Base-by-base conservation (phyloP, 2,329 filamentous ascomycete species). In the Fusarium sp. region DNA sequence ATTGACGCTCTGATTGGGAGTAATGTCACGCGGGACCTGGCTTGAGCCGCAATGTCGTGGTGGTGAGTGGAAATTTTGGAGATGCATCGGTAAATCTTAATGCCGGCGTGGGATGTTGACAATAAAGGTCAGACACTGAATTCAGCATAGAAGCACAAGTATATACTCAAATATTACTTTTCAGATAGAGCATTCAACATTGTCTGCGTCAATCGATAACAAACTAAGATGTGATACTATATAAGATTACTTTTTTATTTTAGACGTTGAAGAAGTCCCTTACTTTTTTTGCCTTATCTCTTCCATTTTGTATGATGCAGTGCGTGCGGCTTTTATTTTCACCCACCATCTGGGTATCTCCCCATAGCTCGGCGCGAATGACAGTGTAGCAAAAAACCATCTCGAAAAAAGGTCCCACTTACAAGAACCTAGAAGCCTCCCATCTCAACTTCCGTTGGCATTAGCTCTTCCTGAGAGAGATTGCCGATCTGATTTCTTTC, bases 11-110 rank as follows among this genome's bases (percentile, higher is more conserved):
- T 63, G 60, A 64, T 60, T 47, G 67, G 65, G 65, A 72, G 64
- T 68, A 40, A 62, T 75, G 66, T 70, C 60, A 64, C 68, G 60
- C 70, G 25, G 40, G 49, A 64, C 38, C 52, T 54, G 43, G 64
- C 50, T 61, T 44, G 47, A 71, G 47, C 47, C 60, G 50, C 44
- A 32, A 30, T 59, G 59, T 71, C 56, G 71, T 71, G 71, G 64
- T 74, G 71, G 60, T 69, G 77, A 61, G 72, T 67, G 74, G 75
- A 79, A 79, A 79, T 77, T 79, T 79, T 80, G 77, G 76, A 66
- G 74, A 74, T 64, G 21, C 43, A 47, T 78, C 78, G 78, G 78
- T 68, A 67, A 78, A 79, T 79, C 77, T 76, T 79, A 79, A 74
- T 64, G 75, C 78, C 78, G 78, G 74, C 32, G 58, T 61, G 71